Base-by-base conservation (phyloP, 441 rosid species). In the Mallotus repandus region DNA sequence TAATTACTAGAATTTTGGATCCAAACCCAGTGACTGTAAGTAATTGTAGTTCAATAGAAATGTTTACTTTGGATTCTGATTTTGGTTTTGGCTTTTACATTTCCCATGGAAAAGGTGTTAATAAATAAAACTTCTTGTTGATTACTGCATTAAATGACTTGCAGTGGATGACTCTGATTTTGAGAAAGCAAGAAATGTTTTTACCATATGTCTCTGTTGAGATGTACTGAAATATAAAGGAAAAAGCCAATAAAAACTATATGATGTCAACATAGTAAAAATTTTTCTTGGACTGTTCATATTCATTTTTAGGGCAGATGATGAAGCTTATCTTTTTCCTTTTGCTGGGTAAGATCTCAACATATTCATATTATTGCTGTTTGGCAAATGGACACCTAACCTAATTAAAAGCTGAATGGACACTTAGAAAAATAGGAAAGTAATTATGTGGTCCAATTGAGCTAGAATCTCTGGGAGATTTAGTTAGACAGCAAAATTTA, bases 11-110 rank as follows among this genome's bases (percentile, higher is more conserved):
- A 63, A 86, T 95, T 78, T 83, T 95, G 85, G 97, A 95, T 84
- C 97, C 99, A 7, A 95, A 90, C 75, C 98, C 98, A 15, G 83
- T 89, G 88, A 91, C 93, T 2, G 99, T 95, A 82, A 86, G 99
- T 77, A 50, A 57, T 59, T 73, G 15, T 75, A 45, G 70, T 66
- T 69, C 43, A 54, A 25, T 66, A 49, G 16, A 12, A 32, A 50
- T 48, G 32, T 22, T 72, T 48, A 10, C 55, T 71, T 41, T 15
- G 41, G 18, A 18, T 70, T 56, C 12, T 41, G 65, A 38, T 56
- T 65, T 70, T 48, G 9, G 13, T 45, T 35, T 46, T 69, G 35
- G 32, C 58, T 70, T 38, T 29, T 60, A n/a, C 32, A 25, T 62
- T 16, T 29, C 59, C 7, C 68, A 32, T 58, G 59, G 48, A 25